Base-by-base conservation (phyloP, 140 eudicot genomes). In the Stevia rebaudiana region DNA sequence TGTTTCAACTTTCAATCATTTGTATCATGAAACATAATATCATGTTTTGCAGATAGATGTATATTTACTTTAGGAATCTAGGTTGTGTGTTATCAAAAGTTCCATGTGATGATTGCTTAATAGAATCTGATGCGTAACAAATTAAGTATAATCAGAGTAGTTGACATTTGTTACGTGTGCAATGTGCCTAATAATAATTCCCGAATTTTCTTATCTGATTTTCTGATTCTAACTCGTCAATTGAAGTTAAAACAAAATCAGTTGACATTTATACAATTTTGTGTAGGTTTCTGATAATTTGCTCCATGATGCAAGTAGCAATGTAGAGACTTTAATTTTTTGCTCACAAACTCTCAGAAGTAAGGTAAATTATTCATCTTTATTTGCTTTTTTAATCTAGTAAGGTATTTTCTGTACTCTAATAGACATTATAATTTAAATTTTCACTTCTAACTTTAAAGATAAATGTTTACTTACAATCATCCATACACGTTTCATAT, bases 311-410 rank as follows among this genome's bases (percentile, higher is more conserved):
- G 69, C 86, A 47, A 69, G 75, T 69, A 94, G 97, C 89, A 89
- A 94, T 36, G 78, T 75, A 24, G 99, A 94, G 79, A 94, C 99
- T 63, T 62, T 65, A 67, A 86, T 94, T 18, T 94, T 94, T 70
- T 94, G 97, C 71, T 94, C 99, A 44, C 99, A 94, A 79, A 94
- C 99, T 35, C 89, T 94, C 69, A 80, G 94, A 83, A 94, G 94
- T 84, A 94, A 94, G 99, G 99, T 94, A 76, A 68, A 23, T 48
- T 23, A 25, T 55, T 11, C 28, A 55, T 48, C 28, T 21, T 51
- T 41, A 2, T 63, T 13, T 43, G n/a, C 64, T 19, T 23, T 61
- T 23, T 46, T 22, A 19, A 63, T 63, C 53, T 57, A 22, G 21
- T 58, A 66, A 61, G 24, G 30, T 73, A 52, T 58, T 22, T 28